Base-by-base conservation (phyloP, 2,329 filamentous ascomycete species). In the Seiridium unicorne region DNA sequence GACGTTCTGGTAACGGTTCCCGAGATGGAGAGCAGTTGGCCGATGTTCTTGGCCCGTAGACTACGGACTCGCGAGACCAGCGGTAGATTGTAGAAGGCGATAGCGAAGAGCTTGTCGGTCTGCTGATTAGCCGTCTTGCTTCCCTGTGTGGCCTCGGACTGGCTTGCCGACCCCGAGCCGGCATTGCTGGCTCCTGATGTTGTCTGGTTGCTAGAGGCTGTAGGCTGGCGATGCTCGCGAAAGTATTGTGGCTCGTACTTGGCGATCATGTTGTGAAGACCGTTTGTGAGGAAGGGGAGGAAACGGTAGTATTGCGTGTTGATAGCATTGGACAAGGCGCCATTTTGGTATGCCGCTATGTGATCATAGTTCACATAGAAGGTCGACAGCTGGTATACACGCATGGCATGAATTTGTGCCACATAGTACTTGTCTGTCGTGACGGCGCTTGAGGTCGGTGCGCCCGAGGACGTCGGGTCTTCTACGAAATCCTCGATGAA, bases 1-100 rank as follows among this genome's bases (percentile, higher is more conserved):
- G 95, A 99, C 5, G 95, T 99, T 73, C 95, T 86, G 1, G 95
- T 99, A 35, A 97, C 94, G 0, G 95, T 99, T 53, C 95, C 95
- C 6, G 95, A 99, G 67, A 99, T 96, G 9, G 95, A 97, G 5
- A 97, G 86, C 48, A 99, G 84, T 72, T 94, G 92, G 58, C 95
- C 95, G 68, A 99, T 96, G 67, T 97, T 93, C 63, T 87, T 84
- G 34, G 95, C 96, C 38, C 95, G 89, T 63, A 99, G 81, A 69
- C 92, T 89, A 62, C 93, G 90, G 60, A 97, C 86, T 65, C 93
- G 84, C 2, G 92, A 95, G 11, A 97, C 90, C 1, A 97, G 83
- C 0, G 93, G 92, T 35, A 97, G 80, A 72, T 97, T 96, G 80
- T 97, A 97, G 69, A 97, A 96, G 38, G 93, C 93, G 57, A 97